phyloP scores from a whole-genome alignment of 2,329 filamentous ascomycete genomes.

The Lecanicillium sp. region DNA sequence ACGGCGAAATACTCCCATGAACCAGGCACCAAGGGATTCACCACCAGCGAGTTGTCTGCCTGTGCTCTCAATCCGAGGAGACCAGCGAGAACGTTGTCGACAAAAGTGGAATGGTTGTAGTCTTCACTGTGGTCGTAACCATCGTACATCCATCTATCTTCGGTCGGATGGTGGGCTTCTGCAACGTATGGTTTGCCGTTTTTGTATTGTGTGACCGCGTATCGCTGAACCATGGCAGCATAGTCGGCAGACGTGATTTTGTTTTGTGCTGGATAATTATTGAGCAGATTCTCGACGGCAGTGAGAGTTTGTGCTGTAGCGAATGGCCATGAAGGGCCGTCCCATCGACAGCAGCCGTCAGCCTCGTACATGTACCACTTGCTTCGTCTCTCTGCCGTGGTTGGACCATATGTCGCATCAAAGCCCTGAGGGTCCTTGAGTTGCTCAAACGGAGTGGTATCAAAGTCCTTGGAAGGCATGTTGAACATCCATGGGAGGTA shows the following conservation, averaged over 20 bases:
- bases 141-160: conserved; percentile 12
- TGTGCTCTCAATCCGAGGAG: conserved; percentile 32
- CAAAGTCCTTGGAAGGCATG: conserved; percentile 26
- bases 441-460: conserved; percentile 8
- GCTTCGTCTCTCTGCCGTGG: conserved; percentile 32
- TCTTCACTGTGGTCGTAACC: conserved; percentile 25
- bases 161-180: conserved; percentile 32
- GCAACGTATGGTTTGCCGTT: conserved; percentile 33
- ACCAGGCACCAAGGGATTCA: conserved; percentile 30
- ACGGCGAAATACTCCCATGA: conserved; percentile 31
- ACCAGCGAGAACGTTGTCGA: conserved; percentile 36
- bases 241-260: conserved; percentile 29
- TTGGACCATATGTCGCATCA: conserved; percentile 29
- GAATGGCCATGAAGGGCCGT: conserved; percentile 38
- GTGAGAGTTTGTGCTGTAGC: conserved; percentile 32
- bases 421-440: conserved; percentile 21
- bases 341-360: conserved; percentile 29
- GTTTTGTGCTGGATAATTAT: conserved; percentile 17
- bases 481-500: conserved; percentile 33
- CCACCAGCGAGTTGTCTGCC: conserved; percentile 25
- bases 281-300: conserved; percentile 26
- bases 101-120: conserved; percentile 36
- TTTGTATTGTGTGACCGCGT: conserved; percentile 29
- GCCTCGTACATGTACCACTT: conserved; percentile 26
- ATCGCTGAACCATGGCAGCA: conserved; percentile 26